Evolutionary conservation across 1,139 yeast genomes (phyloP), one percentile per base, ranked within the genome.

Genomic region (Hemisphaericaspora subhashii): DNA sequence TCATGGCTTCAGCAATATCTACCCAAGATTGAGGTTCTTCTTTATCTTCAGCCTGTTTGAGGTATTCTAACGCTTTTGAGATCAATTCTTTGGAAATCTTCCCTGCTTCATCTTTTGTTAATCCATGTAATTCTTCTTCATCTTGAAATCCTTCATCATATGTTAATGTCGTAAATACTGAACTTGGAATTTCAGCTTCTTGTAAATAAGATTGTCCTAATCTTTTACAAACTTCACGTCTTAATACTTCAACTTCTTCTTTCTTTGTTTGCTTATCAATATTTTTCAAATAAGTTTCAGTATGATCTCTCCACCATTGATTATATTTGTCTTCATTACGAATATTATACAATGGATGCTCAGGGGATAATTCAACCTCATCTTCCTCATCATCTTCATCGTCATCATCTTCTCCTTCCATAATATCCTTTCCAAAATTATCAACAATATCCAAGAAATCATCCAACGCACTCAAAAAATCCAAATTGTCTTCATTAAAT

Each of bases 21-120:
- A 82, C 96, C 85, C 92, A 84, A 7, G 84, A 71, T 43, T 83
- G 84, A 0, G 95, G 95, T 27, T 83, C 87, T 37, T 83, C 87
- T 22, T 79, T 80, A 38, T 81, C 79, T 57, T 82, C 79, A 1
- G 89, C 83, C 43, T 68, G 63, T 42, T 70, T 62, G 40, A 87
- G 66, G 51, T 77, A 74, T 29, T 68, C 64, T 27, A 86, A 63
- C 0, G 95, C 95, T 20, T 62, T 62, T n/a, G 60, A 52, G 18
- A 82, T 74, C 37, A 74, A 61, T 3, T 68, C 63, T 35, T 75
- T 66, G 1, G 88, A 83, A 29, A 68, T 62, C 24, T 57, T 53
- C 42, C 76, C 80, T 1, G 85, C 77, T 9, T 67, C 64, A 15
- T 65, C 58, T 3, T 67, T 60, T 13, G 63, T 53, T 26, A 68